Percentiles rank a stretch among this genome's conserved stretches.
These are phyloP conservation scores for Chalaropsis ovoidea DNA, from an alignment of 2,329 filamentous ascomycete genomes.

Conservation along the genomic window DNA sequence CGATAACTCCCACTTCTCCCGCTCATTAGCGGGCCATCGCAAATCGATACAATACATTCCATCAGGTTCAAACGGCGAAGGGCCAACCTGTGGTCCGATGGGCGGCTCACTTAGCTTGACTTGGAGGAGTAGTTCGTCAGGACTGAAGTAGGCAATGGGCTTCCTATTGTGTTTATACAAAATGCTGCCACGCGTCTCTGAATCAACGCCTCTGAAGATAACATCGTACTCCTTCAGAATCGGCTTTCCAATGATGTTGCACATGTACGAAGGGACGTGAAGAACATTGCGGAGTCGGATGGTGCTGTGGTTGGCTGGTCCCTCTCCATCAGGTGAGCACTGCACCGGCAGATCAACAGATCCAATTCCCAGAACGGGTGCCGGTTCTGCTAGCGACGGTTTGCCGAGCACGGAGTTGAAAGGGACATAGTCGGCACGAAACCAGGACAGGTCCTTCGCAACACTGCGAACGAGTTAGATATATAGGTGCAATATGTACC, in stretches of 20 bases:
- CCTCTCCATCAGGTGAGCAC: neutral
- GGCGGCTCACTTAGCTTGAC: neutral
- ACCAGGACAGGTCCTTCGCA: neutral
- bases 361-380: neutral
- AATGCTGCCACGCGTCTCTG: too few relatives aligned
- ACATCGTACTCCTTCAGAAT: neutral
- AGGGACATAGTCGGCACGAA: neutral
- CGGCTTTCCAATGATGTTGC: neutral
- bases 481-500: neutral
- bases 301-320: neutral
- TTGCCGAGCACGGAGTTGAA: neutral
- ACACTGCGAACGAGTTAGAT: neutral
- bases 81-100: neutral
- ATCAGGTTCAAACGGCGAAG: neutral
- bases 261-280: neutral
- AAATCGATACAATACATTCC: neutral
- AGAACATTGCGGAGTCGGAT: neutral
- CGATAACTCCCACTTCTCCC: neutral
- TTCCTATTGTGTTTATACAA: neutral
- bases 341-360: neutral
- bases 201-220: too few relatives aligned
- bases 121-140: neutral
- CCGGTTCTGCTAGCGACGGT: fast-evolving
- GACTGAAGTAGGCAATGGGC: neutral
- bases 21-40: neutral